phyloP scores from a whole-genome alignment of 2,329 filamentous ascomycete genomes.

The Lomentospora prolificans region DNA sequence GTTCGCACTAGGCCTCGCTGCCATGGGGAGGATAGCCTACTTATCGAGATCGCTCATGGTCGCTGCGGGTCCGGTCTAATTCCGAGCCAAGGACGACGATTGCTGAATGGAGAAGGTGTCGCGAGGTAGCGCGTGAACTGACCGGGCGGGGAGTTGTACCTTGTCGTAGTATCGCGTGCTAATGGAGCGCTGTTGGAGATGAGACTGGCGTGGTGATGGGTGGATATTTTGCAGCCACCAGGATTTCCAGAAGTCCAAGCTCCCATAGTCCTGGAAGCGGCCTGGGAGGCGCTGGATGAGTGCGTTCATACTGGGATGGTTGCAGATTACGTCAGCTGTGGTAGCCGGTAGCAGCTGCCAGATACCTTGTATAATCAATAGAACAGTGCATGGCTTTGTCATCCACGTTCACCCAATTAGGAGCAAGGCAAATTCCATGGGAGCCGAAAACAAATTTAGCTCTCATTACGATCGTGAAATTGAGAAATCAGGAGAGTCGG shows the following conservation, averaged over 20 bases:
- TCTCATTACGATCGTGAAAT: neutral
- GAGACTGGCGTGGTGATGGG: neutral
- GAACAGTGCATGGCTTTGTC: no score
- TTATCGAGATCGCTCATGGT: constrained; percentile 89
- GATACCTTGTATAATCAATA: neutral
- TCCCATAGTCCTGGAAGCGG: no score
- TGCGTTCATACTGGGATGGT: no score
- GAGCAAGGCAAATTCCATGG: neutral
- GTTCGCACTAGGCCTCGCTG: neutral
- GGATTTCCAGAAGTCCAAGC: neutral
- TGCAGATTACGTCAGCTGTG: no score
- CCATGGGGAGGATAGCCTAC: constrained; percentile 36
- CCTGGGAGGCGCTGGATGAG: no score
- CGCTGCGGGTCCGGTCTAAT: constrained; percentile 9
- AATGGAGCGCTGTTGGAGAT: neutral
- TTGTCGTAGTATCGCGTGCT: neutral
- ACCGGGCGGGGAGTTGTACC: neutral
- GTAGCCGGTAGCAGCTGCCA: neutral
- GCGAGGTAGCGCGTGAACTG: neutral
- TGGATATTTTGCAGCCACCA: neutral
- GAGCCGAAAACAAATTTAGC: constrained; percentile 2
- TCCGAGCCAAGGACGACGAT: neutral
- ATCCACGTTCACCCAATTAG: neutral
- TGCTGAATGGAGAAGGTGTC: neutral
- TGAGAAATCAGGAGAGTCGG: neutral